Evolutionary conservation across 2,329 filamentous ascomycete species (phyloP), one percentile per base, ranked within the genome.

Genomic region (Talaromyces atroroseus): DNA sequence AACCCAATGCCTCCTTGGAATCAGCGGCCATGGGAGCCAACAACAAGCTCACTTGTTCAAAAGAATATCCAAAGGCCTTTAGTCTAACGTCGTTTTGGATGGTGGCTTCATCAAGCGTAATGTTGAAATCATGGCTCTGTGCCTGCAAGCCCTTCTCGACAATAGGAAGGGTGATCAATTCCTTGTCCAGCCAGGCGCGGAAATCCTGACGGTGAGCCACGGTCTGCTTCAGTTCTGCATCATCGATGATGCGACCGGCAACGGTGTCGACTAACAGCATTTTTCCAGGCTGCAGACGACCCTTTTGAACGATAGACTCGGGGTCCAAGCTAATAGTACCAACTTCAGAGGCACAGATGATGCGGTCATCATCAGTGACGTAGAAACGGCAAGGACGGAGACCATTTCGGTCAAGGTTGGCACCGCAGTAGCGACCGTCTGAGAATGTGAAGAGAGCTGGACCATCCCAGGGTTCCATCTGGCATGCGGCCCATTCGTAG

Each of bases 381-480:
- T 97, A 97, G 82, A 92, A 97, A 76, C 92, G 87, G 80, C 92
- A 97, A 67, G 92, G 92, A 65, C 92, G 86, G 53, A 97, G 83
- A 76, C 92, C 92, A 69, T 97, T 97, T 74, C 92, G 86, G 77
- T 97, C 92, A 23, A 97, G 82, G 73, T 96, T 97, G 63, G 92
- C 92, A 82, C 92, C 92, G 68, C 92, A 97, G 80, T 94, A 97
- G 61, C 92, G 87, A 60, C 92, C 92, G 72, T 97, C 92, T 26
- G 92, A 90, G 75, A 97, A 97, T 6, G 92, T 96, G 80, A 97
- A 97, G 32, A 97, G 84, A 56, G 92, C 92, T 34, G 92, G 92
- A 18, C 92, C 92, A 74, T 97, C 92, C 92, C 92, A 97, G 16
- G 92, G 92, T 78, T 97, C 92, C 92, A 97, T 97, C 80, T 95